Evolutionary conservation across 2,329 filamentous ascomycete species (phyloP).

Genomic region (Penicillium sp.): DNA sequence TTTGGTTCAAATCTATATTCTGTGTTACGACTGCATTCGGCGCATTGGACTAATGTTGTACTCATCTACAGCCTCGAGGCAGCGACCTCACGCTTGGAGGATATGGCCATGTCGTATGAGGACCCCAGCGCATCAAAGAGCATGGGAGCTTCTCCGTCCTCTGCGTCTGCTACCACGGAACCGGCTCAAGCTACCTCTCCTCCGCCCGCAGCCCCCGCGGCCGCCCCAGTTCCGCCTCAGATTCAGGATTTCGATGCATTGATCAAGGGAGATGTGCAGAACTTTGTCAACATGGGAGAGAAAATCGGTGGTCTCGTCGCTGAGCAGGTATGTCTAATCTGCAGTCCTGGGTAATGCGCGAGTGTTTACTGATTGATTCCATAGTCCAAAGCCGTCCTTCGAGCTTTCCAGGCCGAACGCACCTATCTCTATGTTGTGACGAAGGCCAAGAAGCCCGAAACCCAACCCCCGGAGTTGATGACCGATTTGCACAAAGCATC

Average conservation of each 20-base stretch:
- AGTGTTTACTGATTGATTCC: conserved; percentile 13
- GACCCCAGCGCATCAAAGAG: conserved; percentile 47
- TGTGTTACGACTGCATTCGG: background rate
- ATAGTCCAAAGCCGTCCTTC: conserved; percentile 54
- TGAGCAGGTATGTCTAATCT: conserved; percentile 62
- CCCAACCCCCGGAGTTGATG: conserved; percentile 68
- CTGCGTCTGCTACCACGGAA: conserved; percentile 24
- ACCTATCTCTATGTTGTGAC: conserved; percentile 83
- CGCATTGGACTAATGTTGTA: conserved; percentile 40
- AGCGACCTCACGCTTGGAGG: conserved; percentile 90
- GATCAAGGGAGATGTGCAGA: conserved; percentile 67
- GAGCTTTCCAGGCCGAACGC: conserved; percentile 77
- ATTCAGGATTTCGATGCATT: conserved; percentile 85
- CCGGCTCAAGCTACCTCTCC: conserved; percentile 37
- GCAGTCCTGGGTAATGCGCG: background rate
- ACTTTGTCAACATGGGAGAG: conserved; percentile 73
- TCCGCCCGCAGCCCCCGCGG: conserved; percentile 47
- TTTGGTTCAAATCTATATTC: background rate
- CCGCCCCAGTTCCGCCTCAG: conserved; percentile 65
- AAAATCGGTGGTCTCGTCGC: conserved; percentile 73
- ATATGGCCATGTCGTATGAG: conserved; percentile 75
- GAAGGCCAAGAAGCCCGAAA: conserved; percentile 86
- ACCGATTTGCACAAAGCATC: conserved; percentile 83
- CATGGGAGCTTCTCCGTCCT: conserved; percentile 23
- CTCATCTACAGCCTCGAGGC: conserved; percentile 78